Evolutionary conservation across 23 red algal genomes (phyloP).

Genomic region (Chondrus crispus): DNA sequence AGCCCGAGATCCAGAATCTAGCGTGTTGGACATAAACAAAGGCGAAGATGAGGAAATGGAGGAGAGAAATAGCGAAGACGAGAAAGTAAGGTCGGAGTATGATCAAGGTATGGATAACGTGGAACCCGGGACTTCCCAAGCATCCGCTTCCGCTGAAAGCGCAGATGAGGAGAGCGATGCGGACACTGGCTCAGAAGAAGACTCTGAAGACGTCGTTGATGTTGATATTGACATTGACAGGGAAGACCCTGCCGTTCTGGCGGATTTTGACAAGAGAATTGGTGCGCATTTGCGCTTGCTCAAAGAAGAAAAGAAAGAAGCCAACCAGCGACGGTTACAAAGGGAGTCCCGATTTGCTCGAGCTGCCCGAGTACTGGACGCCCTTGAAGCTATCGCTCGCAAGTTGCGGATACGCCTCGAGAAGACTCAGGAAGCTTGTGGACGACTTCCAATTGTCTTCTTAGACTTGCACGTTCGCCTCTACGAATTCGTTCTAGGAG

Average conservation of each 20-base stretch:
- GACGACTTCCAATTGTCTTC: neutral
- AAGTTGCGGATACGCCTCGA: conserved; percentile 2
- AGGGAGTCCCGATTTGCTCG: neutral
- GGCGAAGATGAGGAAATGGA: neutral
- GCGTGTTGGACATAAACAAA: neutral
- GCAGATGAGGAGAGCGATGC: neutral
- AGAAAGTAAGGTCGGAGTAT: neutral
- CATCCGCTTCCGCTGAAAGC: neutral
- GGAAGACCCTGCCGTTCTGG: conserved; percentile 49
- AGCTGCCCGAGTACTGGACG: neutral
- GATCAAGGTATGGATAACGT: neutral
- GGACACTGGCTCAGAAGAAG: neutral
- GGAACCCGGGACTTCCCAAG: neutral
- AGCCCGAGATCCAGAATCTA: neutral
- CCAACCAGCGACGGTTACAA: neutral
- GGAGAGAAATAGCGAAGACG: neutral
- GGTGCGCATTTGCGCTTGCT: conserved; percentile 19
- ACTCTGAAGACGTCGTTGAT: neutral
- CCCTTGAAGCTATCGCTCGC: conserved; percentile 14
- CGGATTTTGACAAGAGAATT: conserved; percentile 17
- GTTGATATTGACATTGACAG: conserved; percentile 50
- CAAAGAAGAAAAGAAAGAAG: conserved; percentile 25
- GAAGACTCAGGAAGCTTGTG: neutral
- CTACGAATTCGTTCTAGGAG: conserved; percentile 31
- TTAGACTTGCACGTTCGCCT: conserved; percentile 39